These are phyloP conservation scores for Bolboschoenoplectus hybrid DNA, from an alignment of 202 grass and related monocot genomes.

Conservation along the genomic window DNA sequence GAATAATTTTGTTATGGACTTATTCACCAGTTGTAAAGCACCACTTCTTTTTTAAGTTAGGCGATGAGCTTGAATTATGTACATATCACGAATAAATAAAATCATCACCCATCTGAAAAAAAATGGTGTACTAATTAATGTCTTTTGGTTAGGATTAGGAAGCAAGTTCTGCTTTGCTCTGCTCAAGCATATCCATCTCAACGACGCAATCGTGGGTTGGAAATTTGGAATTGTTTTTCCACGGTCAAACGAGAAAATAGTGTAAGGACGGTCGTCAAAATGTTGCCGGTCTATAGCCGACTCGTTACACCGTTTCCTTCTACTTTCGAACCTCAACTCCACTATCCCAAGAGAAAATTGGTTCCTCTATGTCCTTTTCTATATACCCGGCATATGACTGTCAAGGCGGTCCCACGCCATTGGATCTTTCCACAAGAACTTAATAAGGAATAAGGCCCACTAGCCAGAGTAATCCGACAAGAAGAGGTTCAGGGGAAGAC, in stretches of 20 bases:
- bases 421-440: not conserved
- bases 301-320: conserved; percentile 30
- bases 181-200: not conserved
- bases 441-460: not conserved
- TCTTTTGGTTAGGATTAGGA: too few relatives aligned
- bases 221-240: not conserved
- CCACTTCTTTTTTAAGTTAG: too few relatives aligned
- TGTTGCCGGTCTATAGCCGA: conserved; percentile 14
- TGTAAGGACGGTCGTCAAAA: not conserved
- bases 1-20: too few relatives aligned
- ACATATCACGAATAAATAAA: too few relatives aligned
- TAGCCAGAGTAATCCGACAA: not conserved
- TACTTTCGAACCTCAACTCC: not conserved
- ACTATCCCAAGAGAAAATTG: not conserved
- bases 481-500: not conserved
- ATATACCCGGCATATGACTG: not conserved
- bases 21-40: too few relatives aligned
- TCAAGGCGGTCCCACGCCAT: not conserved
- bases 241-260: not conserved
- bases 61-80: too few relatives aligned
- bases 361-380: not conserved
- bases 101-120: too few relatives aligned
- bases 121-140: too few relatives aligned
- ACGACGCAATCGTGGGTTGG: not conserved
- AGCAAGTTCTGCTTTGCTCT: too few relatives aligned